Evolutionary conservation across 2,329 filamentous ascomycete genomes (phyloP).

Genomic region (Rachicladosporium sp.): DNA sequence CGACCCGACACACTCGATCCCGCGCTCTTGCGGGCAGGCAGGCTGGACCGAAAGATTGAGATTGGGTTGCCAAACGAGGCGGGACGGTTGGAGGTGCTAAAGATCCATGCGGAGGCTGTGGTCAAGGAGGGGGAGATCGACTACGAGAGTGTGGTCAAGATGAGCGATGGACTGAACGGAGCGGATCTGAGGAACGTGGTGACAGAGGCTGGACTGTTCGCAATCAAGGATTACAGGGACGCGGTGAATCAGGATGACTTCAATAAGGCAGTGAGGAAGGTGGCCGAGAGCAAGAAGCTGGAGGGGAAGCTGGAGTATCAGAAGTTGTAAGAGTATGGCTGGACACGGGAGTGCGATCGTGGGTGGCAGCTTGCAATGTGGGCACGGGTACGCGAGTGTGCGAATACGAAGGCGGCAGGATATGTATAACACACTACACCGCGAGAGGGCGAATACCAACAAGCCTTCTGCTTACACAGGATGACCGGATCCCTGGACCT

Average conservation of each 20-base stretch:
- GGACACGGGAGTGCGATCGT: too few species aligned
- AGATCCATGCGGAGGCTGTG: slow-evolving; percentile 85
- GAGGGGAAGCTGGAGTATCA: slow-evolving; percentile 97
- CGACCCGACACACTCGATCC: slow-evolving; percentile 92
- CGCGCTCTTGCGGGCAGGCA: slow-evolving; percentile 78
- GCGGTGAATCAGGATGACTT: slow-evolving; percentile 97
- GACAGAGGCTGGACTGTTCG: slow-evolving; percentile 91
- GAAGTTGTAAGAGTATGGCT: slow-evolving; percentile 56
- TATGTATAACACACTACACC: too few species aligned
- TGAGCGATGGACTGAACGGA: slow-evolving; percentile 96
- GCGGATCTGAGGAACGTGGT: slow-evolving; percentile 96
- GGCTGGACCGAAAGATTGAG: slow-evolving; percentile 94
- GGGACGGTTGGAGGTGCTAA: slow-evolving; percentile 88
- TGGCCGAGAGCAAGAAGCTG: slow-evolving; percentile 93
- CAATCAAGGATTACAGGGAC: slow-evolving; percentile 96
- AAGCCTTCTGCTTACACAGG: too few species aligned
- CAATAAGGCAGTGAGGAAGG: slow-evolving; percentile 97
- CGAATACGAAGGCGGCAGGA: too few species aligned
- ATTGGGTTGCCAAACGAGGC: slow-evolving; percentile 96
- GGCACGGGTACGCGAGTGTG: too few species aligned
- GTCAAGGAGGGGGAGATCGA: slow-evolving; percentile 90
- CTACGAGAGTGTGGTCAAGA: slow-evolving; percentile 98
- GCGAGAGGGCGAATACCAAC: too few species aligned
- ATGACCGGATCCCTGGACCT: too few species aligned
- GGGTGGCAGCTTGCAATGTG: too few species aligned